Evolutionary conservation across 106 monocot species (phyloP).

Genomic region (Dioscorea dumetorum): DNA sequence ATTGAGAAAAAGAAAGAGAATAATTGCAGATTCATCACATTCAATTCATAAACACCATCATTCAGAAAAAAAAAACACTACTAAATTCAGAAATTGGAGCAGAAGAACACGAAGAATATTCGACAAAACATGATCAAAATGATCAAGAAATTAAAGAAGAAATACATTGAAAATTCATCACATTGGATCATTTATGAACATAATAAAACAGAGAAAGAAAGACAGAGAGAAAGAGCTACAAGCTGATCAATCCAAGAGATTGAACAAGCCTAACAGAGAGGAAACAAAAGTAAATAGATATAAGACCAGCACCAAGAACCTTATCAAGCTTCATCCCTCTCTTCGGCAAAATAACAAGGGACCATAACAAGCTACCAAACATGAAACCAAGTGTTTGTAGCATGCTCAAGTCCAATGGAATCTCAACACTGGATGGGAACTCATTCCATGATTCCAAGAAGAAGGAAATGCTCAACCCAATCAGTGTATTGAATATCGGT

Average conservation of each 20-base stretch:
- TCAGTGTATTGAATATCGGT: conserved; percentile 40
- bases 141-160: too few relatives aligned
- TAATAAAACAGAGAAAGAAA: background rate
- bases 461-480: conserved; percentile 38
- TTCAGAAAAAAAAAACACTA: too few relatives aligned
- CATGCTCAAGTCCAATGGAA: conserved; percentile 14
- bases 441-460: conserved; percentile 21
- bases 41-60: too few relatives aligned
- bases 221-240: background rate
- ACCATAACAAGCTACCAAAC: conserved; percentile 23
- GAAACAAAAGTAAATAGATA: conserved; percentile 29
- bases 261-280: conserved; percentile 8
- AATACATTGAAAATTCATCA: too few relatives aligned
- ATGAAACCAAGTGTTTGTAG: conserved; percentile 32
- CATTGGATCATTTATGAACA: too few relatives aligned
- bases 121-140: too few relatives aligned
- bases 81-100: too few relatives aligned
- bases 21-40: too few relatives aligned
- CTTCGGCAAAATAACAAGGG: conserved; percentile 24
- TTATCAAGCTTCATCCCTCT: conserved; percentile 31
- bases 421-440: background rate
- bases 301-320: conserved; percentile 27
- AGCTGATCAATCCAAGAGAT: conserved; percentile 6
- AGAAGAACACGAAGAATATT: too few relatives aligned
- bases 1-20: too few relatives aligned